Percentiles rank a stretch among this genome's conserved stretches.
phyloP scores from a whole-genome alignment of 2,329 filamentous ascomycete species.

The Clarireedia monteithiana region DNA sequence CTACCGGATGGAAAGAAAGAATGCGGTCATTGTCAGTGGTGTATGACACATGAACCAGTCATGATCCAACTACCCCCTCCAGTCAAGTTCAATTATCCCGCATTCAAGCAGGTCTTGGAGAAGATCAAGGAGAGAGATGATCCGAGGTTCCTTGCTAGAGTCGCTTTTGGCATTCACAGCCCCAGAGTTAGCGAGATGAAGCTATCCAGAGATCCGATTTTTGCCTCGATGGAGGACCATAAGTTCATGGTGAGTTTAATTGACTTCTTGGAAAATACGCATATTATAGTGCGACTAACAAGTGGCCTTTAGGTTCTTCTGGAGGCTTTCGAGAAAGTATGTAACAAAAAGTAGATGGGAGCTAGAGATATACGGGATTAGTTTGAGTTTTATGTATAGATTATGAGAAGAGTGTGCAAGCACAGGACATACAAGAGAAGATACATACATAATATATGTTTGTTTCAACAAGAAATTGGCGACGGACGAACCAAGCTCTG shows the following conservation, averaged over 20 bases:
- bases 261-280: not conserved
- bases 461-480: no score
- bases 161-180: constrained; percentile 56
- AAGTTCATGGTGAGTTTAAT: constrained; percentile 38
- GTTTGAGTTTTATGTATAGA: not conserved
- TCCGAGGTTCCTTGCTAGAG: constrained; percentile 47
- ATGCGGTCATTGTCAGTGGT: constrained; percentile 50
- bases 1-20: constrained; percentile 35
- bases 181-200: constrained; percentile 44
- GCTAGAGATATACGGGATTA: not conserved
- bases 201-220: constrained; percentile 37
- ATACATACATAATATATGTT: no score
- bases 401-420: no score
- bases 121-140: constrained; percentile 45
- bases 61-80: constrained; percentile 33
- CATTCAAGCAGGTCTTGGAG: constrained; percentile 37
- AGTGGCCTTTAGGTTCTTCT: constrained; percentile 1
- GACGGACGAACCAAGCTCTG: no score
- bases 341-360: not conserved
- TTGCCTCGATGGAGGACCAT: constrained; percentile 47
- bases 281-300: not conserved
- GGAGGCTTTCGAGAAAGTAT: constrained; percentile 4
- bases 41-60: constrained; percentile 33
- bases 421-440: no score
- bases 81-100: constrained; percentile 32